Evolutionary conservation across 768 basidiomycete species (phyloP), one percentile per base, ranked within the genome.

Genomic region (Boletus sp.): DNA sequence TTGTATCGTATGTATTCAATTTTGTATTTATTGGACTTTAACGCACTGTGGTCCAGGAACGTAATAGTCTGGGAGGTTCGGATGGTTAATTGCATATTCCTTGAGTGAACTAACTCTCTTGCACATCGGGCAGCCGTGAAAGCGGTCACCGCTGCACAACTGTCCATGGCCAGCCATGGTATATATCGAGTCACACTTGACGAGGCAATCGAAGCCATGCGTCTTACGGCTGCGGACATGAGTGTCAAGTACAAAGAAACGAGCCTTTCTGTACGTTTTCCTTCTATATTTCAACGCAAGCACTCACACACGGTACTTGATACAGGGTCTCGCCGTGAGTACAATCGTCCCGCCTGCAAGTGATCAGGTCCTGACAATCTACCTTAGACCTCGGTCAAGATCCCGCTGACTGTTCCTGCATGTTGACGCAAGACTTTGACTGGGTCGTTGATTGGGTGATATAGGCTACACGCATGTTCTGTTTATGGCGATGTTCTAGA

Each of bases 161-260:
- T 98, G 5, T 92, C 95, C 8, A 89, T 97, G 83, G 93, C 94
- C 9, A 92, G 91, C 58, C 83, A 92, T 66, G 94, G 92, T 0
- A 80, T 90, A 14, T 93, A 93, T 65, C 84, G 86, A 35, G 93
- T 95, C 36, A 89, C 87, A 1, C 78, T 98, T 18, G 95, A 98
- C 68, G 93, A 97, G 71, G 95, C 94, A 2, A 97, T 98, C 54
- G 92, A 93, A 71, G 94, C 94, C 5, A 96, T 96, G 92, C 80
- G 92, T 24, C 69, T 96, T 47, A 97, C 94, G 7, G 94, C 95
- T 29, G 79, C 83, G n/a, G 92, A 94, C 71, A 96, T 96, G 93
- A 93, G 91, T 59, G 83, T 89, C 63, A 93, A 94, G 71, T 95
- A 96, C 71, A 97, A 96, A 70, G 94, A 98, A 74, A 98, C 94